Evolutionary conservation across 2,329 filamentous ascomycete species (phyloP), one percentile per base, ranked within the genome.

Genomic region (Botryotinia narcissicola): DNA sequence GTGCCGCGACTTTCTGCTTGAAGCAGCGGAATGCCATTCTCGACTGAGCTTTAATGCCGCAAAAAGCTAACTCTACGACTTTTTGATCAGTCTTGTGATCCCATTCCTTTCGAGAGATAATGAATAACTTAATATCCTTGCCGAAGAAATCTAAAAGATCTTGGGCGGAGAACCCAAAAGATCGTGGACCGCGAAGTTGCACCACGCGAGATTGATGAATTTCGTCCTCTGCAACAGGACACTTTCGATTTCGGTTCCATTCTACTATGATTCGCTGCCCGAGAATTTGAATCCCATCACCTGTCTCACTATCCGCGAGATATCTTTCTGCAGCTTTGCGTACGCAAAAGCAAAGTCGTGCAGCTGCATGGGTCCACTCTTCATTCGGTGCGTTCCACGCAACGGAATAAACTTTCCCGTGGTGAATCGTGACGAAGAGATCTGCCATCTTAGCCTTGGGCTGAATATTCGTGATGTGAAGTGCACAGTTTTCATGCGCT

Each of bases 211-310:
- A 72, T 70, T 78, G 73, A 44, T 71, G 57, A 8, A 32, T 29
- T 42, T 73, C 64, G 6, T 59, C 40, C 4, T 25, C 64, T 8
- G n/a, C 57, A 8, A 72, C 44, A 5, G 71, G 71, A 37, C 60
- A 46, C 29, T 68, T 74, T 32, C 57, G 64, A n/a, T 75, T 74
- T 3, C 72, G 37, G 29, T 77, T 76, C 73, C 70, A 75, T 10
- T 69, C 70, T 3, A 71, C 76, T 0, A 29, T 59, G 29, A 74
- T 61, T n/a, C 63, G 42, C 10, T 51, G 32, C 3, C 75, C 76
- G 0, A 70, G 68, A 14, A 76, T 73, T 16, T 48, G 29, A 4
- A 77, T 74, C 0, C 75, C 76, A n/a, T 59, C 57, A 22, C 67
- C 62, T 0, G 37, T 62, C 20, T 46, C 25, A 29, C 35, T 48